Evolutionary conservation across 2,329 filamentous ascomycete species (phyloP), one percentile per base, ranked within the genome.

Genomic region (Aspergillus udagawae): DNA sequence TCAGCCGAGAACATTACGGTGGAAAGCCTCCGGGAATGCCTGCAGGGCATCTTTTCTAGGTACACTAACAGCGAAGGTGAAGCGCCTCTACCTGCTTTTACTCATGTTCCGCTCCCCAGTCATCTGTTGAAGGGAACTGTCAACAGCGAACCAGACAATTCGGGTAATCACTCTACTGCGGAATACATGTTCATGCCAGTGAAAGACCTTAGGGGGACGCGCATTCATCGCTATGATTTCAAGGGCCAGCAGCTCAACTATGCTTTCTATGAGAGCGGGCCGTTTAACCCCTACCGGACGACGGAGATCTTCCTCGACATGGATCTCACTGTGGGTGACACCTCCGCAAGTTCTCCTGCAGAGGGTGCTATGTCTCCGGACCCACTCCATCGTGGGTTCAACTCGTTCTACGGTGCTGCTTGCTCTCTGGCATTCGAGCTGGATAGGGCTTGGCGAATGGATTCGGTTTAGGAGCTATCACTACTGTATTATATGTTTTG

Each of bases 381-480:
- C n/a, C 47, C 62, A 35, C 54, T 68, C 38, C 58, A 67, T 48
- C 53, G 58, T 1, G 59, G 67, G 10, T 76, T 76, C 53, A 62
- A 70, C 53, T 67, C 67, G 0, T 75, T 77, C 50, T 76, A 76
- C 51, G 67, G 58, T 5, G 59, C 68, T 12, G 70, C 74, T 17
- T 77, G 73, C 55, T 63, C 67, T 10, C 65, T 77, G 65, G 73
- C 74, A 25, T 75, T 76, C 58, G 62, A 70, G 54, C 56, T 75
- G 45, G 67, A 72, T 25, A 64, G 49, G 41, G 58, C 63, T 50
- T 51, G 62, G 48, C 51, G 51, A 32, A 48, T 42, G 23, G 44
- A 38, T 58, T 53, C 55, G 53, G 52, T 25, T 1, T 54, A 47
- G 27, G 44, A 23, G 44, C 17, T 25, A 27, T 25, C 6, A 29